A percentile compares a stretch with the other conserved stretches of the same genome.
phyloP scores from a whole-genome alignment of 1,139 yeast species.

The Torulaspora globosa region DNA sequence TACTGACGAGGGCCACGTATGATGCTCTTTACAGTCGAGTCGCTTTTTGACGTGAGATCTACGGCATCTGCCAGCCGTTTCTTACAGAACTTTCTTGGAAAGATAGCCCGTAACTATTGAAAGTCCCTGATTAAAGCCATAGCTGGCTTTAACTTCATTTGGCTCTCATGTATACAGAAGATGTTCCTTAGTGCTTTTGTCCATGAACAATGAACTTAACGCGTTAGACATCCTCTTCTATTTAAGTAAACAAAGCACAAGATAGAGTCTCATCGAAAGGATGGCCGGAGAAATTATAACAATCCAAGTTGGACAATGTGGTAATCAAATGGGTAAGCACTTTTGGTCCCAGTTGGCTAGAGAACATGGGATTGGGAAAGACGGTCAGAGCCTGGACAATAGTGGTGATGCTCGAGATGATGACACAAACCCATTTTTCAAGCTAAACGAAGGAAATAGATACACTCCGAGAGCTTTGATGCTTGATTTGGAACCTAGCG shows the following conservation, averaged over 20 bases:
- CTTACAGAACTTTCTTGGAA: too few species aligned
- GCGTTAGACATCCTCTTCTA: not conserved
- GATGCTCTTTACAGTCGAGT: too few species aligned
- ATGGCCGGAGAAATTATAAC: conserved; percentile 56
- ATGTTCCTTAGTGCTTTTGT: not conserved
- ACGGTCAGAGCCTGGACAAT: conserved; percentile 50
- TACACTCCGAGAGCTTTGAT: conserved; percentile 86
- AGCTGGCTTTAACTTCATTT: too few species aligned
- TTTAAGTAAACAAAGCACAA: not conserved
- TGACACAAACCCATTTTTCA: conserved; percentile 80
- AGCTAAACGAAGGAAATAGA: conserved; percentile 65
- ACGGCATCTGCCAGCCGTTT: too few species aligned
- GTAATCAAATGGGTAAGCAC: conserved; percentile 90
- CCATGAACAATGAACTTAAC: not conserved
- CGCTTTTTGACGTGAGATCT: too few species aligned
- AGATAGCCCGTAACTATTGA: too few species aligned
- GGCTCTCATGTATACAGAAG: too few species aligned
- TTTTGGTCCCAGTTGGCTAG: conserved; percentile 87
- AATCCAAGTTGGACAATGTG: conserved; percentile 79
- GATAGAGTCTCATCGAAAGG: not conserved
- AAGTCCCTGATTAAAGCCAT: too few species aligned
- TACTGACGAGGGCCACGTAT: too few species aligned
- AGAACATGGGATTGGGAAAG: conserved; percentile 80
- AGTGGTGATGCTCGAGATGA: conserved; percentile 49
- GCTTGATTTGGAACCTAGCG: conserved; percentile 89